These are phyloP conservation scores for Smittium culicis DNA, from an alignment of 371 early-diverging fungal species.

Conservation along the genomic window DNA sequence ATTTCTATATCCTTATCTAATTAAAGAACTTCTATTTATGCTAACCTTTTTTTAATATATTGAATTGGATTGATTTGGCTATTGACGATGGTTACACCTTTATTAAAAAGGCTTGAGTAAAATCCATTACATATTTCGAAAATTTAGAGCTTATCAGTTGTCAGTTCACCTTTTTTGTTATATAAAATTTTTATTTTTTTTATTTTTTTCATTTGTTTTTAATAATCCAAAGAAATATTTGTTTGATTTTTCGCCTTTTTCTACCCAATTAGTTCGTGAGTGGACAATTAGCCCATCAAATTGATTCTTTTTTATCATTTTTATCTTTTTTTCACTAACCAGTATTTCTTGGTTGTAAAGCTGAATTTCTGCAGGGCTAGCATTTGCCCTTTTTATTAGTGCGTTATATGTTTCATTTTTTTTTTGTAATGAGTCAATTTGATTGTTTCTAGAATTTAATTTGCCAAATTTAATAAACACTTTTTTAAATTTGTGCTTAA, in stretches of 20 bases:
- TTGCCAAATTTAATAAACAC: not conserved
- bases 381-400: not conserved
- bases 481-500: not conserved
- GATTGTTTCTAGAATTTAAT: not conserved
- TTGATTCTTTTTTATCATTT: not conserved
- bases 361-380: not conserved
- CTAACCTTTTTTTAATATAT: not conserved
- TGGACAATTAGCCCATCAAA: not conserved
- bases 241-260: conserved; percentile 10
- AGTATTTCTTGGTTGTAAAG: not conserved
- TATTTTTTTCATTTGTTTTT: not conserved
- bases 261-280: not conserved
- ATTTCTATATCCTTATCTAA: conserved; percentile 4
- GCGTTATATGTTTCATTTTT: not conserved
- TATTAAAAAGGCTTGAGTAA: conserved; percentile 1
- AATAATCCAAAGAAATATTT: conserved; percentile 10
- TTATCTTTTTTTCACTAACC: not conserved
- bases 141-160: not conserved
- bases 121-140: not conserved
- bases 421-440: not conserved
- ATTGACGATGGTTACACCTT: not conserved
- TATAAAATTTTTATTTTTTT: conserved; percentile 4
- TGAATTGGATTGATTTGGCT: not conserved
- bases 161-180: not conserved
- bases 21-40: not conserved